Conservation (phyloP, 768 basidiomycete species). For the Podaxis pistillaris region DNA sequence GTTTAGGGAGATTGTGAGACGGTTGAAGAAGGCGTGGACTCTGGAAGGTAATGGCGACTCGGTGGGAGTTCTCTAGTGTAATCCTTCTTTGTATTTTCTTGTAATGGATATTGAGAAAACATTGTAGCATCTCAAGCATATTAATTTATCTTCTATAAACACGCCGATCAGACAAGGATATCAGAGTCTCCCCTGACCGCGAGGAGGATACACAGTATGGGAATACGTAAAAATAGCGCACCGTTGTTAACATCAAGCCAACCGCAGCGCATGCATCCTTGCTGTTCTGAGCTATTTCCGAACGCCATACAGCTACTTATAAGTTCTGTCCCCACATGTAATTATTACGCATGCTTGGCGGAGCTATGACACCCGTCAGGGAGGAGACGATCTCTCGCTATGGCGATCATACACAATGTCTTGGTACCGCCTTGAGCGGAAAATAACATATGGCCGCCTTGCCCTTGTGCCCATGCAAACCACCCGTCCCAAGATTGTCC, state of each 20-base stretch:
- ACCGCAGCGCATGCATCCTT: conserved; percentile 9
- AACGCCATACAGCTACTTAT: neutral
- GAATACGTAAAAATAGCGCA: conserved; percentile 10
- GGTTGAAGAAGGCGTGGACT: conserved; percentile 70
- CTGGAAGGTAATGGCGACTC: conserved; percentile 34
- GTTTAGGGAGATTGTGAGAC: conserved; percentile 72
- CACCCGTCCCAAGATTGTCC: conserved; percentile 4
- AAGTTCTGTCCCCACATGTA: neutral
- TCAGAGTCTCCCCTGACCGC: neutral
- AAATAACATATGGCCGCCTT: neutral
- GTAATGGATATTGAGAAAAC: neutral
- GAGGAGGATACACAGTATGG: conserved; percentile 2
- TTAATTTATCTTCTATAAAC: neutral
- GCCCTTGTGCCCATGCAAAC: no score
- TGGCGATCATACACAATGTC: neutral
- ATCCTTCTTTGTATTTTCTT: neutral
- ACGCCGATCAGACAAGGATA: conserved; percentile 2
- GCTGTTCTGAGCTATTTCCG: conserved; percentile 7
- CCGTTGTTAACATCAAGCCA: conserved; percentile 1
- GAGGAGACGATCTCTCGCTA: neutral
- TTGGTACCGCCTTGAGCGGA: neutral
- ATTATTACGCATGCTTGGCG: neutral
- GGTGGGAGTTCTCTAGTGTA: conserved; percentile 10
- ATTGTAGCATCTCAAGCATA: neutral
- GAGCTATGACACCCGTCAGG: neutral